Evolutionary conservation across 176 grass and related monocot species (phyloP), one percentile per base, ranked within the genome.

Genomic region (Aechmea fasciata): DNA sequence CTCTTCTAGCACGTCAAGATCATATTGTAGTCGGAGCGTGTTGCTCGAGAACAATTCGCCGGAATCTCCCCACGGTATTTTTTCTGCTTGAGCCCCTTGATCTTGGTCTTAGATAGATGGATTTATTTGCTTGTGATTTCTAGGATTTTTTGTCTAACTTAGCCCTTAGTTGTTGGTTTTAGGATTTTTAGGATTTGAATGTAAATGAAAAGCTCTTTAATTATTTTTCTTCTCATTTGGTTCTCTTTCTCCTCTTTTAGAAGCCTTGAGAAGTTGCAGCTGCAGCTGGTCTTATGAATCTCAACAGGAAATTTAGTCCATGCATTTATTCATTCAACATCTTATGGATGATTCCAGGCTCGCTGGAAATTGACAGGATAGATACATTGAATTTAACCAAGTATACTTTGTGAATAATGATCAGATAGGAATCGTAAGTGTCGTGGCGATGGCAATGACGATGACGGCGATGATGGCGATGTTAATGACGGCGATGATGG

Each of bases 1-100:
- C 67, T 92, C 88, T 72, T 83, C 86, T 50, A 97, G 93, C 73
- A 97, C 93, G 67, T 81, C 93, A 5, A 80, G 65, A 66, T 97
- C 89, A 4, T 84, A 90, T 23, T 90, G 93, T 78, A 92, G 93
- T 81, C 79, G 77, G 71, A 96, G 79, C n/a, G 76, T 85, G 67
- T 76, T 83, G 77, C 73, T 85, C 48, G 86, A 96, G 28, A 55
- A 81, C 81, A 83, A 63, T 78, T 79, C 88, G 20, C 87, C 93
- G 28, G 86, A 84, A 57, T 79, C 81, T 1, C 83, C 87, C 48
- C 80, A 70, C 13, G 81, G 83, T 69, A 51, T 79, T 75, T 87
- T 81, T 48, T 62, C 78, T 0, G 47, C 13, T 2, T 89, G 77
- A 81, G 71, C 52, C 52, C 12, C n/a, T 55, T 0, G 0, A n/a